Evolutionary conservation across 106 monocot genomes (phyloP), one percentile per base, ranked within the genome.

Genomic region (Dendrobium chrysotoxum): DNA sequence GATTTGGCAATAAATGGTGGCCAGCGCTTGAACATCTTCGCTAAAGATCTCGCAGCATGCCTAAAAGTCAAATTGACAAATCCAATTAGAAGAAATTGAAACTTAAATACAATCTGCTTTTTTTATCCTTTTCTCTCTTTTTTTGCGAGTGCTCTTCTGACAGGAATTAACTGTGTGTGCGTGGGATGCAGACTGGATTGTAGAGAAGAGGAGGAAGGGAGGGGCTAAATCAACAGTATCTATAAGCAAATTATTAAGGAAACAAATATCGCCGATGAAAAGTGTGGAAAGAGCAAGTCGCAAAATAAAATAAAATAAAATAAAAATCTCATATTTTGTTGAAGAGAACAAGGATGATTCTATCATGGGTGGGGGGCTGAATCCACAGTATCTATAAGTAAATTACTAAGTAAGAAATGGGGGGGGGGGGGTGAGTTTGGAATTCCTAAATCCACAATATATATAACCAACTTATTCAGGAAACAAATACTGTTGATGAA

Each of bases 21-120:
- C 90, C 95, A 99, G 28, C 95, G 88, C 83, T 95, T 99, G 31
- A 99, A 75, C 72, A 99, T 79, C 83, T 84, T 90, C 57, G 90
- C 75, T 50, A 99, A 84, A 78, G 93, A 87, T 78, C 85, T 87
- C 75, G 79, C 89, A 81, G 95, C 93, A 89, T 83, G 82, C 73
- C 99, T 99, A 78, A n/a, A 61, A 12, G 42, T 75, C 41, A 75
- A 85, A 80, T 50, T 78, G 40, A 64, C 65, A 68, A 79, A 81
- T 35, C 58, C 75, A 82, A 81, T 76, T 46, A 50, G 76, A 76
- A 0, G 15, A 5, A 76, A 20, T 75, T 20, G n/a, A 75, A 39
- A 41, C 7, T 50, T 20, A 75, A 75, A 75, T 75, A 42, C 8
- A 71, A 71, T 71, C 0, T 50, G 13, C 15, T 50, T 50, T 45